Evolutionary conservation across 148 eudicot species (phyloP), one percentile per base, ranked within the genome.

Genomic region (Silene latifolia): DNA sequence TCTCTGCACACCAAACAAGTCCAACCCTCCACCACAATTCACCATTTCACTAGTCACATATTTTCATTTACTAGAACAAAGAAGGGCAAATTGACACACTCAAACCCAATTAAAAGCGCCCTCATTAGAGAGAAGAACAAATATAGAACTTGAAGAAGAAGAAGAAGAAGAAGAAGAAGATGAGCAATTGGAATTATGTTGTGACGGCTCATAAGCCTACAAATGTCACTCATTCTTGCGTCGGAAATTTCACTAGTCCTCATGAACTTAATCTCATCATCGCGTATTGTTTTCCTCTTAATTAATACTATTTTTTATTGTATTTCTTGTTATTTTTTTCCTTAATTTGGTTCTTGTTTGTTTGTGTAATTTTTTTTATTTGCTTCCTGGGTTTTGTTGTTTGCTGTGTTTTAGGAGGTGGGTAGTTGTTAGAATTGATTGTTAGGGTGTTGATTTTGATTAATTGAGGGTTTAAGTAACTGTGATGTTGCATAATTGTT

Each of bases 131-230:
- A 59, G 63, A 48, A 48, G 54, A 39, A 39, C 44, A n/a, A n/a
- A n/a, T 35, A 35, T 0, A 35, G 42, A 35, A 4, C 0, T 35
- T 35, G 29, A 27, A 27, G 29, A 32, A 32, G 53, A 39, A 67
- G 7, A n/a, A 72, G 47, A 51, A 3, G 63, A 39, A 29, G 27
- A 73, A 59, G 21, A 14, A 67, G 66, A 75, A 76, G 71, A 91
- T 90, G 97, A 94, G 97, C 70, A 54, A 85, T 68, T 94, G 93
- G 93, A 94, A 94, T 80, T 94, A 94, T 68, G 98, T 88, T 0
- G 98, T 91, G 53, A 94, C 98, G 54, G 97, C 97, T 75, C 98
- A 94, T 85, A 94, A 94, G 86, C 98, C 98, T 13, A 94, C 98
- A 27, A 94, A 91, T 67, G 98, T 91, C 11, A 94, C 98, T 5